These are phyloP conservation scores for Acmispon strigosus DNA, from an alignment of 306 rosid genomes.

Conservation along the genomic window DNA sequence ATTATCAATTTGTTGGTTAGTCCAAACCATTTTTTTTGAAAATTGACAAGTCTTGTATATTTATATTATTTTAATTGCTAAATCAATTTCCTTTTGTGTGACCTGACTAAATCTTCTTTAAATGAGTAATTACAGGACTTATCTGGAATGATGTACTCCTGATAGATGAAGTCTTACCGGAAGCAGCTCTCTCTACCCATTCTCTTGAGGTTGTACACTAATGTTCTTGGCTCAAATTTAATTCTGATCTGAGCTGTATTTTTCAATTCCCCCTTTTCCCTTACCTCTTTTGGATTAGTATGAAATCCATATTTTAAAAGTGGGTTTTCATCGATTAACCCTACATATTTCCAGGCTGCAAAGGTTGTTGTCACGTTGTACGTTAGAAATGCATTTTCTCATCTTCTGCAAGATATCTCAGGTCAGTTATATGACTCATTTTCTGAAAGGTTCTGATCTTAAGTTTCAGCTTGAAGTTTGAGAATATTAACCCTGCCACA, in stretches of 20 bases:
- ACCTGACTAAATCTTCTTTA: conserved; percentile 3
- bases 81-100: not conserved
- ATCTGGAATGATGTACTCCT: conserved; percentile 62
- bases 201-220: conserved; percentile 57
- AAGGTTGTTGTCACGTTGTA: conserved; percentile 38
- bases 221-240: conserved; percentile 10
- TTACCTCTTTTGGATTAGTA: not conserved
- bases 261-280: not conserved
- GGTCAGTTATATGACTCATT: conserved; percentile 36
- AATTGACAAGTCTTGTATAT: not conserved
- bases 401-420: conserved; percentile 58
- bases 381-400: conserved; percentile 51
- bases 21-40: not conserved
- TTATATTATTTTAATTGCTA: not conserved
- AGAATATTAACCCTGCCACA: not conserved
- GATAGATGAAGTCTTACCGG: conserved; percentile 66
- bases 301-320: conserved; percentile 2
- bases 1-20: not conserved
- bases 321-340: conserved; percentile 13
- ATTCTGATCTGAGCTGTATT: conserved; percentile 5
- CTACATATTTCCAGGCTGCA: conserved; percentile 50
- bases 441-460: conserved; percentile 18
- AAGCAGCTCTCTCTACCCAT: conserved; percentile 55
- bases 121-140: conserved; percentile 41
- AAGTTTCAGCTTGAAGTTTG: conserved; percentile 12